Base-by-base conservation (phyloP, 352 stramenopile genomes). In the Phytophthora syringae region DNA sequence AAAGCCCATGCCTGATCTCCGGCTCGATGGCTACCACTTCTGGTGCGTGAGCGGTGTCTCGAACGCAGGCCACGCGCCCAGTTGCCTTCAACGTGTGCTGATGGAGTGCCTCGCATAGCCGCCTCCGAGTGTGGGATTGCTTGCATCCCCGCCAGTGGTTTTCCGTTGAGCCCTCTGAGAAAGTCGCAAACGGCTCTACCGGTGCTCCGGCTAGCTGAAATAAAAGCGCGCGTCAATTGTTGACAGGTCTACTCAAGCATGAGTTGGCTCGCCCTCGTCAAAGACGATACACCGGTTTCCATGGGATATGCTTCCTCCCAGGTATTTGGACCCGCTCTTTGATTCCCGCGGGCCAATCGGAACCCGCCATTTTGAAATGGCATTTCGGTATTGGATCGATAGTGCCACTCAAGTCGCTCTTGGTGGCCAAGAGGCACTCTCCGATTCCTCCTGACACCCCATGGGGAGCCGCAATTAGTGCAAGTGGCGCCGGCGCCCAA, bases 391-490 rank as follows among this genome's bases (percentile, higher is more conserved):
- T 25, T 37, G 34, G 25, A 5, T 22, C 9, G 16, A 32, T 11
- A 15, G 21, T 56, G 18, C 30, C 49, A 57, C n/a, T 54, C 40
- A 9, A 13, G 27, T 62, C 21, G 24, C 25, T 40, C 18, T 44
- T 48, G 39, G 32, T 56, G 37, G 37, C 30, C 15, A 27, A 52
- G 30, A 30, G 57, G 7, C 52, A 68, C 60, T 68, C 43, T 56
- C 18, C 7, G 42, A 60, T 44, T 42, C 48, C n/a, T 18, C 27
- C 16, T 32, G 21, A 34, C 24, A 49, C 4, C 28, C 7, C 44
- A 70, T 65, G 55, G 61, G 37, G 54, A 70, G 48, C 50, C 45
- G 5, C 45, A 55, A 16, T 30, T 70, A 12, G 45, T 32, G 52
- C 61, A 70, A 55, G 61, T 54, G 48, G 21, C n/a, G 10, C 47